Evolutionary conservation across 257 asterid genomes (phyloP).

Genomic region (Coffea eugenioides): DNA sequence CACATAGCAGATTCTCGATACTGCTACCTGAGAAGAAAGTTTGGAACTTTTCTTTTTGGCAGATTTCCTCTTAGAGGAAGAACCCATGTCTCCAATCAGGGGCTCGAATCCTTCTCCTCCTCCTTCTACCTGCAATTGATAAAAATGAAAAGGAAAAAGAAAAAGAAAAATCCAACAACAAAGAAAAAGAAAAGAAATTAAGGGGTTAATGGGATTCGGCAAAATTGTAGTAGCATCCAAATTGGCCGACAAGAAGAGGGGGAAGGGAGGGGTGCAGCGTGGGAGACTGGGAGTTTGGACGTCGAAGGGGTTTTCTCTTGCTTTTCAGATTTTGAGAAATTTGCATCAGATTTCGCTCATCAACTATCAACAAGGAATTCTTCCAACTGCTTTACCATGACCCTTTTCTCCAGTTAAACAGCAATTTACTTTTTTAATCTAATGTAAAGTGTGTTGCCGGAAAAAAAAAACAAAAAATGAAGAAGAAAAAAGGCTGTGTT

Average conservation of each 20-base stretch:
- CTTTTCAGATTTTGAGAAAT: neutral
- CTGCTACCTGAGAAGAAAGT: constrained; percentile 44
- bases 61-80: constrained; percentile 53
- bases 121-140: constrained; percentile 27
- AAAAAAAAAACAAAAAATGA: no score
- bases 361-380: no score
- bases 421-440: no score
- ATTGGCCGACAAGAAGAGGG: neutral
- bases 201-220: neutral
- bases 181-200: neutral
- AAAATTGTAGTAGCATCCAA: neutral
- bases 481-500: no score
- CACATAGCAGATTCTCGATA: neutral
- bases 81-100: constrained; percentile 45
- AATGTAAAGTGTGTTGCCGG: no score
- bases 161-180: neutral
- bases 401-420: no score
- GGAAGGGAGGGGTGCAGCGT: no score
- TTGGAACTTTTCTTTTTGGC: constrained; percentile 57
- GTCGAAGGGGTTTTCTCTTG: neutral
- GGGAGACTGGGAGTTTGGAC: neutral
- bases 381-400: no score
- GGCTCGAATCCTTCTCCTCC: constrained; percentile 11
- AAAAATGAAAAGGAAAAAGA: neutral
- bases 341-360: no score